These are phyloP conservation scores for Arthrocladium fulminans DNA, from an alignment of 2,329 filamentous ascomycete genomes.

Conservation along the genomic window DNA sequence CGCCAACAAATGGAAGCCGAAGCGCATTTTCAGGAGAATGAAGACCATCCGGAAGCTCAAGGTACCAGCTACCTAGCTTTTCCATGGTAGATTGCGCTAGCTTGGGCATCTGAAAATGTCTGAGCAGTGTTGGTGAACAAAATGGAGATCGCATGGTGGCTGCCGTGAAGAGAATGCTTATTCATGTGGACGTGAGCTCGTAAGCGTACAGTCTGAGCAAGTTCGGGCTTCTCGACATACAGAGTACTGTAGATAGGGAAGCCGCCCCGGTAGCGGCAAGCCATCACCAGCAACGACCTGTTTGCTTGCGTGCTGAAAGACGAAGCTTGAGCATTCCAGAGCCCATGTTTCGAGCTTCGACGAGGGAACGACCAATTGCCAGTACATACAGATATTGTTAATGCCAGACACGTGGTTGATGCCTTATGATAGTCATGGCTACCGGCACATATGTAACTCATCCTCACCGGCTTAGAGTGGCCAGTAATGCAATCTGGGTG, in stretches of 20 bases:
- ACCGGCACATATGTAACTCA: neutral
- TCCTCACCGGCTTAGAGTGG: neutral
- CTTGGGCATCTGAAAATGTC: no score
- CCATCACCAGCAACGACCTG: no score
- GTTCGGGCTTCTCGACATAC: neutral
- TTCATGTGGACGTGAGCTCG: no score
- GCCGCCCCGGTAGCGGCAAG: no score
- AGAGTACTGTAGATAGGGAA: no score
- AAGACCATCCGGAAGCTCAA: no score
- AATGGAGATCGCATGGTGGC: no score
- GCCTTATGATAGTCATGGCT: neutral
- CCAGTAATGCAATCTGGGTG: neutral
- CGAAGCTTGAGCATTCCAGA: neutral
- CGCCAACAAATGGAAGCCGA: neutral
- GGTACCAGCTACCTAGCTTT: no score
- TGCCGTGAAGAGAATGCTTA: no score
- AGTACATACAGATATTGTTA: neutral
- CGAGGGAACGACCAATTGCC: neutral
- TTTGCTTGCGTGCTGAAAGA: neutral
- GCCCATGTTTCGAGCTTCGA: neutral
- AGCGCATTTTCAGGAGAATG: no score
- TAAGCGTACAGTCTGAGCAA: neutral
- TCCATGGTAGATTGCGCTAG: no score
- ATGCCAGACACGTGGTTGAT: neutral
- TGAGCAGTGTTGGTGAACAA: no score